Percentiles rank a stretch among this genome's conserved stretches.
phyloP scores from a whole-genome alignment of 2,329 filamentous ascomycete species.

The Bimuria novae-zelandiae region DNA sequence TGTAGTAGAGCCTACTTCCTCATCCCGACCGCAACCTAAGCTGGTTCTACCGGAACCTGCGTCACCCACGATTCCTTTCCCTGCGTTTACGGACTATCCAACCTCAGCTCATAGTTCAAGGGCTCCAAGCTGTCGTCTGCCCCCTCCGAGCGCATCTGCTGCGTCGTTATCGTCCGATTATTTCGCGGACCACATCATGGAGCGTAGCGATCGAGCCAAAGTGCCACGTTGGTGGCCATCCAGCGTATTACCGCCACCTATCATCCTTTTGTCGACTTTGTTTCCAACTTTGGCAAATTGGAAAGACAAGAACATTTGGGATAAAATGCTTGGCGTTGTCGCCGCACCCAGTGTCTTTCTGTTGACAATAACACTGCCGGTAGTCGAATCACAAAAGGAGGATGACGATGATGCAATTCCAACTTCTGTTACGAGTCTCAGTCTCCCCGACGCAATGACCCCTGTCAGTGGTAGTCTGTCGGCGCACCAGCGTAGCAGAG shows the following conservation, averaged over 20 bases:
- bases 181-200: slow-evolving; percentile 50
- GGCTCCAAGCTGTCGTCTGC: slow-evolving; percentile 61
- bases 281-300: slow-evolving; percentile 88
- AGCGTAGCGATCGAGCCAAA: slow-evolving; percentile 45
- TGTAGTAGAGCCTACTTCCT: slow-evolving; percentile 24
- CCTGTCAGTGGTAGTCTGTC: slow-evolving; percentile 24
- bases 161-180: slow-evolving; percentile 57
- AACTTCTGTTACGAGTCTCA: slow-evolving; percentile 32
- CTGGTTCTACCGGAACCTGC: slow-evolving; percentile 48
- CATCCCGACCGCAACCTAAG: slow-evolving; percentile 45
- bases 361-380: slow-evolving; percentile 85
- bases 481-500: slow-evolving; percentile 26
- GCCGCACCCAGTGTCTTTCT: slow-evolving; percentile 91
- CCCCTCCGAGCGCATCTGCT: slow-evolving; percentile 56
- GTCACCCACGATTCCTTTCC: slow-evolving; percentile 66
- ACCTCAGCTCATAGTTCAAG: slow-evolving; percentile 49
- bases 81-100: slow-evolving; percentile 64
- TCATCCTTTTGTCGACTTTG: slow-evolving; percentile 71
- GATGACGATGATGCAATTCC: slow-evolving; percentile 53
- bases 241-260: slow-evolving; percentile 70
- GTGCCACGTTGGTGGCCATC: slow-evolving; percentile 81
- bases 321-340: slow-evolving; percentile 77
- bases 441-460: slow-evolving; percentile 35
- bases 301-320: slow-evolving; percentile 81
- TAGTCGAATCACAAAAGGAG: slow-evolving; percentile 72